Percentiles rank a stretch among this genome's conserved stretches.
These are phyloP conservation scores for Zoysia japonica DNA, from an alignment of 176 grass and related monocot genomes.

Conservation along the genomic window DNA sequence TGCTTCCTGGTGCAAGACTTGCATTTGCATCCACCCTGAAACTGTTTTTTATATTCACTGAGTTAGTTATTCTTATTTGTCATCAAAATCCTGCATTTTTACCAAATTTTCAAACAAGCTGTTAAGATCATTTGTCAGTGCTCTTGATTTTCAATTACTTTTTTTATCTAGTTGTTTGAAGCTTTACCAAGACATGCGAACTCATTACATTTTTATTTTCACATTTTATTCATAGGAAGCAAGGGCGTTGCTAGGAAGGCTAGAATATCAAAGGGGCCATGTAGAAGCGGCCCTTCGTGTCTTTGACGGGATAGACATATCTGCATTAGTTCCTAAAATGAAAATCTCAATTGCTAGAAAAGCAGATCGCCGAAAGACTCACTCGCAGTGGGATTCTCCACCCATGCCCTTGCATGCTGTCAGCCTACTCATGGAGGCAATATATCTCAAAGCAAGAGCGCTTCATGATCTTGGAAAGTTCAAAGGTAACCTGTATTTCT, in stretches of 20 bases:
- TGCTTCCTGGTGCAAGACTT: conserved; percentile 27
- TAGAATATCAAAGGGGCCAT: conserved; percentile 94
- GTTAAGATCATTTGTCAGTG: background rate
- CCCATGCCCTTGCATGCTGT: conserved; percentile 88
- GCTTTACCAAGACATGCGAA: conserved; percentile 24
- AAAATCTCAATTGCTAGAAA: conserved; percentile 73
- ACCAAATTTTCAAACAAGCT: background rate
- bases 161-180: conserved; percentile 13
- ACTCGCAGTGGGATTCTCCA: conserved; percentile 54
- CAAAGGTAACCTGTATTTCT: conserved; percentile 59
- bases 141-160: conserved; percentile 3
- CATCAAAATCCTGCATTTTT: background rate
- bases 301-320: conserved; percentile 85
- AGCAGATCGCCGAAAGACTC: conserved; percentile 55
- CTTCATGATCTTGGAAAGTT: conserved; percentile 91
- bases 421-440: conserved; percentile 75
- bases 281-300: conserved; percentile 82
- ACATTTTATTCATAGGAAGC: conserved; percentile 70
- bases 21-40: background rate
- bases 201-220: conserved; percentile 23
- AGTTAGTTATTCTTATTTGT: conserved; percentile 20
- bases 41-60: background rate
- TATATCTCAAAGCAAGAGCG: conserved; percentile 91
- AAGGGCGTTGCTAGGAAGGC: conserved; percentile 88
- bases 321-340: conserved; percentile 78